phyloP scores from a whole-genome alignment of 1,284 basidiomycete genomes.

The Ceratobasidium sp. region DNA sequence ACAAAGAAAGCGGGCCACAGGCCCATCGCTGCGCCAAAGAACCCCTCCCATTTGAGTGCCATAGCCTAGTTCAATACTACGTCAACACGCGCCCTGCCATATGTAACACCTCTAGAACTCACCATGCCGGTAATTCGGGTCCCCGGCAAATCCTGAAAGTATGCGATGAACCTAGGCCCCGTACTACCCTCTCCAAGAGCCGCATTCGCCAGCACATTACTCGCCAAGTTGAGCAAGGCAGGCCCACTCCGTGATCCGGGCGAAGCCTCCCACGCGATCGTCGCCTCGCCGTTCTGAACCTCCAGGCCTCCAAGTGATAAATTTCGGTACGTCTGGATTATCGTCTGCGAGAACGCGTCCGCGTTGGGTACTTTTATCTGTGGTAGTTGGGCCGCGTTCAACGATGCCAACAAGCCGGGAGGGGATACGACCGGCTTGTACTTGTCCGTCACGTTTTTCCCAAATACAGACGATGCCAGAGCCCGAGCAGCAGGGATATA shows the following conservation, averaged over 20 bases:
- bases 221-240: slow-evolving; percentile 71
- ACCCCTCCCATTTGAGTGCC: slow-evolving; percentile 55
- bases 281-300: slow-evolving; percentile 60
- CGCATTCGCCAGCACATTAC: slow-evolving; percentile 71
- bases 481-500: slow-evolving; percentile 63
- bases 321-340: slow-evolving; percentile 62
- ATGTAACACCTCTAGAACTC: not conserved
- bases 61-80: slow-evolving; percentile 10
- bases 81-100: not conserved
- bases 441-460: not conserved
- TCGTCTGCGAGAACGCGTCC: slow-evolving; percentile 65
- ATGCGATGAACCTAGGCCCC: slow-evolving; percentile 34
- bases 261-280: slow-evolving; percentile 74
- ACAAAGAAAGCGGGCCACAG: slow-evolving; percentile 84
- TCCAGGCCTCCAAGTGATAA: slow-evolving; percentile 71
- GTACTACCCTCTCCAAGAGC: slow-evolving; percentile 55
- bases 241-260: slow-evolving; percentile 63
- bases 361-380: slow-evolving; percentile 53
- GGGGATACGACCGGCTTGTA: slow-evolving; percentile 57
- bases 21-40: slow-evolving; percentile 75
- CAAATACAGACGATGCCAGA: slow-evolving; percentile 48
- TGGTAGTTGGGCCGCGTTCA: slow-evolving; percentile 54
- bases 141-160: slow-evolving; percentile 43
- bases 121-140: slow-evolving; percentile 39
- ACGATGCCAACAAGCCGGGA: slow-evolving; percentile 59